These are phyloP conservation scores for Scleroderma citrinum DNA, from an alignment of 768 basidiomycete genomes.

Conservation along the genomic window DNA sequence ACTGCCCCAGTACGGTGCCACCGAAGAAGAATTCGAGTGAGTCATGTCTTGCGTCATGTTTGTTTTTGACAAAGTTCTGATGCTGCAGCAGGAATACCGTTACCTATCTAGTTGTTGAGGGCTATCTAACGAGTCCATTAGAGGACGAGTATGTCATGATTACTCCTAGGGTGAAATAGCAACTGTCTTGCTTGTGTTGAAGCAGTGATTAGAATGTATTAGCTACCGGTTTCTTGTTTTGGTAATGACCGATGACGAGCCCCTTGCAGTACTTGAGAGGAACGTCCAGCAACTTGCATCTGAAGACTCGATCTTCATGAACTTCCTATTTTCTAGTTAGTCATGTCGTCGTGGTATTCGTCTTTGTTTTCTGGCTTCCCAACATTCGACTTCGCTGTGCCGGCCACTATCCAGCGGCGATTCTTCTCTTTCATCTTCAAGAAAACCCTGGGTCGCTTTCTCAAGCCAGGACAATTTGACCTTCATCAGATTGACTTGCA, in stretches of 20 bases:
- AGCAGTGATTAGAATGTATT: too few relatives aligned
- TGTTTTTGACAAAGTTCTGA: background rate
- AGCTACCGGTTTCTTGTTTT: background rate
- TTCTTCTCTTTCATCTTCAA: constrained; percentile 88
- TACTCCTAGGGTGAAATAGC: constrained; percentile 23
- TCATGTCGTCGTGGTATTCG: constrained; percentile 52
- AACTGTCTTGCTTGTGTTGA: too few relatives aligned
- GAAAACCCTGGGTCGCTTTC: constrained; percentile 75
- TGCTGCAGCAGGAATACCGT: constrained; percentile 12
- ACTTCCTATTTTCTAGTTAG: background rate
- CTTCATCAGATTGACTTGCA: constrained; percentile 84
- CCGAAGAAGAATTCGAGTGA: constrained; percentile 17
- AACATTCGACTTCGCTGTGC: constrained; percentile 58
- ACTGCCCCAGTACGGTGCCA: constrained; percentile 11
- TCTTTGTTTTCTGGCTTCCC: constrained; percentile 54
- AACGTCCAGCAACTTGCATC: background rate
- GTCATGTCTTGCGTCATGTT: constrained; percentile 1
- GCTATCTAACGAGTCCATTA: constrained; percentile 26
- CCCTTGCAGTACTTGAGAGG: background rate
- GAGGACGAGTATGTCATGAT: constrained; percentile 25
- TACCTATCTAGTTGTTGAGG: constrained; percentile 20
- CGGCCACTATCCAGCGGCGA: constrained; percentile 73
- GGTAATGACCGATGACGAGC: background rate
- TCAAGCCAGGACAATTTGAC: constrained; percentile 88
- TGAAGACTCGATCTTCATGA: background rate